Evolutionary conservation across 2,329 filamentous ascomycete genomes (phyloP), one percentile per base, ranked within the genome.

Genomic region (Periconia digitata): DNA sequence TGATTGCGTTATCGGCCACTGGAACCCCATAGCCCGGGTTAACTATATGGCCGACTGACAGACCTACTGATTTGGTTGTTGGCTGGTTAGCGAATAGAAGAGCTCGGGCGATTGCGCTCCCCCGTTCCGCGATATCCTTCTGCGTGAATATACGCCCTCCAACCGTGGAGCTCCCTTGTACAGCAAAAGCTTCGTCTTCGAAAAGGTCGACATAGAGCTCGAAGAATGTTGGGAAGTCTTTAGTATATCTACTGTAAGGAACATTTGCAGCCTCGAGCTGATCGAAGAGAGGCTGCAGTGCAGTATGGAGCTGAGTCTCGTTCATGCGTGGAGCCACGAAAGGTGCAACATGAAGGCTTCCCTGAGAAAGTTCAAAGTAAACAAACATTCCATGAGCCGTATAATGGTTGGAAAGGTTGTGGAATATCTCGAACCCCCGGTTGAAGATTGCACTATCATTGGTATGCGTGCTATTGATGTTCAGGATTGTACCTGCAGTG

Each of bases 191-290:
- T 46, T 70, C 67, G 37, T 70, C 67, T 44, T 69, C 65, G 43
- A 69, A 70, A 57, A 70, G 64, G 50, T 69, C 67, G 0, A 64
- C 58, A 48, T 70, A 70, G 46, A 70, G 57, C 46, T 70, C 63
- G 50, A 67, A 70, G 55, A 69, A 69, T 1, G 65, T 67, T 1
- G 67, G 59, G 50, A 69, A 70, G 0, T 62, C 59, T 43, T 51
- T 61, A 34, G 63, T 63, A 41, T 63, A 43, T 6, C 54, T 54
- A 40, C 61, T 58, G 40, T 68, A 68, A 0, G 67, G 67, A 17
- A 70, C 57, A 40, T 63, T 60, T 6, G 60, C 61, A 3, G 61
- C 63, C 8, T 69, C 54, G 6, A 70, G 50, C 24, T 63, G 53
- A 6, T 60, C 51, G 27, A 62, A 66, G 0, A 70, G 49, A 7